These are phyloP conservation scores for Phytopythium litorale DNA, from an alignment of 352 stramenopile genomes.

Conservation along the genomic window DNA sequence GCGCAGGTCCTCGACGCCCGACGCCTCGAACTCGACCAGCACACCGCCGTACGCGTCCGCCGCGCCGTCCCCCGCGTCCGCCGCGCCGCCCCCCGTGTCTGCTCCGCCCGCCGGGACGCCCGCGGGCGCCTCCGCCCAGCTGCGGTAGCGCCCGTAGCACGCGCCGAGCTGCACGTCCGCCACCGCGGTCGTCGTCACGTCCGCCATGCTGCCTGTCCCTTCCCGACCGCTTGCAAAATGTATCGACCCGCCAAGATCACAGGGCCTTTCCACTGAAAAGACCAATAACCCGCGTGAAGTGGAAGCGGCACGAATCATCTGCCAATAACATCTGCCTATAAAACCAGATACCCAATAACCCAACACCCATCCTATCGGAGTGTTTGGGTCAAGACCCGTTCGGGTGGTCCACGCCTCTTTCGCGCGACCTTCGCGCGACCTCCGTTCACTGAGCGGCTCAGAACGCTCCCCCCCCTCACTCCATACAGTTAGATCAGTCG, in stretches of 20 bases:
- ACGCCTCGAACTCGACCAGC: constrained; percentile 68
- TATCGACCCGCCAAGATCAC: background rate
- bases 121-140: constrained; percentile 21
- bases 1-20: constrained; percentile 57
- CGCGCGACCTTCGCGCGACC: constrained; percentile 10
- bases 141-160: constrained; percentile 51
- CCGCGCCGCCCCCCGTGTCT: background rate
- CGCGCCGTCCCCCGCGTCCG: background rate
- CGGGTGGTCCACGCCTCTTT: background rate
- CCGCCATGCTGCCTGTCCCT: background rate
- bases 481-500: background rate
- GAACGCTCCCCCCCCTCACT: background rate
- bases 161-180: constrained; percentile 42
- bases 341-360: too few species aligned
- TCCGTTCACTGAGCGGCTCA: background rate
- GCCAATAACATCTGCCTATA: too few species aligned
- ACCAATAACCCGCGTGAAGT: too few species aligned
- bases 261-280: too few species aligned
- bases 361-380: too few species aligned
- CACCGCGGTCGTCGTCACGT: background rate
- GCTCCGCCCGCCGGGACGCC: background rate
- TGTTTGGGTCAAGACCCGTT: background rate
- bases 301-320: too few species aligned
- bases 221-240: background rate
- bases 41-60: constrained; percentile 24